Evolutionary conservation across 2,329 filamentous ascomycete species (phyloP).

Genomic region (Thielaviopsis populi): DNA sequence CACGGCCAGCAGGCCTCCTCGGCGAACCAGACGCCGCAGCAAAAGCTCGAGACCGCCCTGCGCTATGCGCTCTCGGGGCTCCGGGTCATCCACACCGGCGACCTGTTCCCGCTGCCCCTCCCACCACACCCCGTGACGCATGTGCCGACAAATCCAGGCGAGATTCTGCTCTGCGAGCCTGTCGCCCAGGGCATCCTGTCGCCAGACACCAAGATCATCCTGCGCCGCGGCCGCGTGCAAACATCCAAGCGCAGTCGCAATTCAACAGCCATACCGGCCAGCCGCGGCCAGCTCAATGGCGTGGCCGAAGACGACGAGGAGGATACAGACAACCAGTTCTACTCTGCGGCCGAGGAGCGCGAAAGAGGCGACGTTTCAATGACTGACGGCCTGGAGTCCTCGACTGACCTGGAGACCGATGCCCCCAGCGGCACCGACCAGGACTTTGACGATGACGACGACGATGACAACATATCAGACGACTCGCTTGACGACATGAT

Average conservation of each 20-base stretch:
- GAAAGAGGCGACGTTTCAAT: conserved; percentile 38
- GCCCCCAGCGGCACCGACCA: conserved; percentile 53
- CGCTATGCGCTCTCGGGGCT: conserved; percentile 59
- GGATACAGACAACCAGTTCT: conserved; percentile 75
- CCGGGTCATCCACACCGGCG: conserved; percentile 68
- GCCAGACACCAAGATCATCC: conserved; percentile 66
- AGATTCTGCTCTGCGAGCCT: conserved; percentile 85
- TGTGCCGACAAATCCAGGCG: conserved; percentile 66
- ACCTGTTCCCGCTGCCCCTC: conserved; percentile 62
- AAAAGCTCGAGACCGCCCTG: conserved; percentile 49
- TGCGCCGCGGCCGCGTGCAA: conserved; percentile 49
- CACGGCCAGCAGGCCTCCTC: not conserved
- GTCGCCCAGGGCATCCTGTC: conserved; percentile 74
- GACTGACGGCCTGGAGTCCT: conserved; percentile 40
- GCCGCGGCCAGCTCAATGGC: conserved; percentile 40
- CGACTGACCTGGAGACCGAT: conserved; percentile 49
- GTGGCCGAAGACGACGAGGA: conserved; percentile 52
- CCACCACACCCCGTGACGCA: conserved; percentile 78
- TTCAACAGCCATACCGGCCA: conserved; percentile 31
- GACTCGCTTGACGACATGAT: conserved; percentile 92
- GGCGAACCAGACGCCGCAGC: conserved; percentile 30
- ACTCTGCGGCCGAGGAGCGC: conserved; percentile 74
- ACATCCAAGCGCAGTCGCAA: conserved; percentile 36
- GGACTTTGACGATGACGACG: conserved; percentile 60
- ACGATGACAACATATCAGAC: conserved; percentile 63